phyloP scores from a whole-genome alignment of 177 flowering plant species.

The Vitis hybrid region DNA sequence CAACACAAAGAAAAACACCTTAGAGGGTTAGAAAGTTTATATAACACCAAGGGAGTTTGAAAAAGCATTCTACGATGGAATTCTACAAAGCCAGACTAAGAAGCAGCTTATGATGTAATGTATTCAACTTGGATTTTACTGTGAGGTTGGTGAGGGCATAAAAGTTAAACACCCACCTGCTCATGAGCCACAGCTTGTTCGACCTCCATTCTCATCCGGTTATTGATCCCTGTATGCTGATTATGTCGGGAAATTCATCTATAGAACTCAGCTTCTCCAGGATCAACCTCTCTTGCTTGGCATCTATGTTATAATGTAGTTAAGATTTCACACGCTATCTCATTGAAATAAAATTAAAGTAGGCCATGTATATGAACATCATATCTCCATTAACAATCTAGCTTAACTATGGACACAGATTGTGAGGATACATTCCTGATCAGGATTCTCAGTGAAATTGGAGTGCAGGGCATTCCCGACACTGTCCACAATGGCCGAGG shows the following conservation, averaged over 20 bases:
- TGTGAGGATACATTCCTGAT: slow-evolving; percentile 86
- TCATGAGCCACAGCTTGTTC: too few relatives aligned
- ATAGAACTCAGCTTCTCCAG: slow-evolving; percentile 61
- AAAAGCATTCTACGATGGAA: too few relatives aligned
- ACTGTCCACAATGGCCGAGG: slow-evolving; percentile 87
- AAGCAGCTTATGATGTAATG: too few relatives aligned
- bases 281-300: slow-evolving; percentile 76
- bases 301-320: slow-evolving; percentile 40
- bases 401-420: background rate
- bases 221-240: slow-evolving; percentile 19
- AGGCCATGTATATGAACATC: background rate
- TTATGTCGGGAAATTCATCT: slow-evolving; percentile 35
- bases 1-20: too few relatives aligned
- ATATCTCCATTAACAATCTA: too few relatives aligned
- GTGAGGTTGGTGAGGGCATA: too few relatives aligned
- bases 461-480: slow-evolving; percentile 93
- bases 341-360: background rate
- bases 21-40: too few relatives aligned
- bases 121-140: too few relatives aligned
- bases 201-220: too few relatives aligned
- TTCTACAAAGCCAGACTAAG: too few relatives aligned
- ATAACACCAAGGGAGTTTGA: too few relatives aligned
- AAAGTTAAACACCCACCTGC: too few relatives aligned
- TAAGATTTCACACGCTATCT: slow-evolving; percentile 24
- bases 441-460: slow-evolving; percentile 85